Evolutionary conservation across 2,329 filamentous ascomycete genomes (phyloP), one percentile per base, ranked within the genome.

Genomic region (Fusarium sp.): DNA sequence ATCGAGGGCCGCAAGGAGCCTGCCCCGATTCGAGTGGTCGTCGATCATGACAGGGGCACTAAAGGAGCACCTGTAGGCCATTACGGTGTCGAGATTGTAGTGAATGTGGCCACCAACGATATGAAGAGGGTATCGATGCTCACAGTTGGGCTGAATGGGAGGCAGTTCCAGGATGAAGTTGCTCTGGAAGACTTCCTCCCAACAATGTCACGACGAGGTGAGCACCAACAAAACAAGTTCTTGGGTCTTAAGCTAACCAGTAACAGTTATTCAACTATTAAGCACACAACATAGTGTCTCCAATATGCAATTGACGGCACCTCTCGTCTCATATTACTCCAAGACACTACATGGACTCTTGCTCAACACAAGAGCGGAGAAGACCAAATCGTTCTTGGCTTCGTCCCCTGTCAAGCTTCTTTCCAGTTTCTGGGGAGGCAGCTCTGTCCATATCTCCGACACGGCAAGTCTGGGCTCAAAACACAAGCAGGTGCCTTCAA

Each of bases 371-470:
- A 88, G 91, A 44, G 86, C 88, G 1, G 89, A 91, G 76, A 92
- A 89, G 79, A 88, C 89, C 15, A 88, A 88, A 60, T 91, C 90
- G 1, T 93, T 93, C 78, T 87, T 95, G 14, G 90, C 91, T 8
- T 89, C 92, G n/a, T 98, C 95, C 2, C 95, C 95, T 0, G 93
- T 97, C 52, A 98, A 98, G 80, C 87, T 97, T 77, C 85, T 98
- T 20, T 97, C 95, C 0, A 97, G 88, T 77, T 89, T 98, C 59
- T 90, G 97, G 75, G 88, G 90, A 38, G 89, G 90, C 29, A 88
- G 86, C 62, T 86, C 86, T 38, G 84, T 83, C 56, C 86, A 84
- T 68, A 83, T 72, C 4, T 61, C 74, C 14, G 80, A 80, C 7
- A 65, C 76, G 9, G 70, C 71, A 14, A 68, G 76, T 10, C 50